Base-by-base conservation (phyloP, 2,329 filamentous ascomycete genomes). In the Orbilia oligospora region DNA sequence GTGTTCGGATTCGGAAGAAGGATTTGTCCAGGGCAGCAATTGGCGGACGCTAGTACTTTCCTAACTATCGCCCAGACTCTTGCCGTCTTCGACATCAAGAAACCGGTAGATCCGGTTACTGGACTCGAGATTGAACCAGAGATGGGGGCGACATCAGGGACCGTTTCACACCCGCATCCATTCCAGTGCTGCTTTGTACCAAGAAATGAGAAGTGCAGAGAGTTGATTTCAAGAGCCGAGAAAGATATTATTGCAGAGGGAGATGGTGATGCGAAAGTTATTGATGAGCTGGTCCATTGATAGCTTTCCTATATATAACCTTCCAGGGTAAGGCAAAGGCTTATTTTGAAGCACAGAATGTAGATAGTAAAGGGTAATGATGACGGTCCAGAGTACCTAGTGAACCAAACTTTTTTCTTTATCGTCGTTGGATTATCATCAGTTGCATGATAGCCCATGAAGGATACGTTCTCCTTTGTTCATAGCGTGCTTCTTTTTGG, bases 11-110 rank as follows among this genome's bases (percentile, higher is more conserved):
- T 87, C 86, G 88, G 88, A 6, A 85, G 88, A 3, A 83, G 88
- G 4, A 87, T 88, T 1, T 89, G 88, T 82, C 86, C 85, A 49
- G 88, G 88, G 0, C 85, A 88, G 81, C 87, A 85, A 1, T 83
- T 90, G n/a, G 89, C 89, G 0, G 89, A 90, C 82, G 88, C 89
- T 81, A 88, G 88, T 3, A 88, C 88, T 0, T 90, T 88, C 85
- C 86, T 90, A 80, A 89, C 87, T 0, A 85, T 90, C 56, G 87
- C 88, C 9, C 84, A 88, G 14, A 81, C 90, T 38, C 84, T 91
- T 5, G 90, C 89, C 88, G 88, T 86, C 0, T 90, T 90, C 80
- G 84, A 85, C 68, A 87, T 90, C 72, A 58, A 46, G 30, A 72
- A 80, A 20, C 66, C 72, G 8, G 46, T 71, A 20, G 72, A 76